Evolutionary conservation across 352 stramenopile species (phyloP).

Genomic region (Phytophthora idaei): DNA sequence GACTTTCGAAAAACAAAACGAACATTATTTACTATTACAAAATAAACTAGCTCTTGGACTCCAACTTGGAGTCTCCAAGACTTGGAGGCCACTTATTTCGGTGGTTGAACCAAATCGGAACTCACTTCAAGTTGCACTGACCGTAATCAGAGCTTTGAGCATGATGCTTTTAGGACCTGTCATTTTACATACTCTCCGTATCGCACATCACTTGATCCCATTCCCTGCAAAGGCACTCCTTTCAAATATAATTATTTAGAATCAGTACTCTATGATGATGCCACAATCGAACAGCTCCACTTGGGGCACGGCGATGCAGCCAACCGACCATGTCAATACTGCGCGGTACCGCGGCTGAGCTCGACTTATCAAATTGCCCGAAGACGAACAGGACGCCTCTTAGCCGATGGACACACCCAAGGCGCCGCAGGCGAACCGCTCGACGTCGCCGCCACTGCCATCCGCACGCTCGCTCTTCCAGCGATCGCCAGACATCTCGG

Average conservation of each 20-base stretch:
- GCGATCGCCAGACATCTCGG: constrained; percentile 16
- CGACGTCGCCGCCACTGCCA: constrained; percentile 20
- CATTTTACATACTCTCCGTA: not conserved
- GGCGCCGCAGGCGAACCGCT: not conserved
- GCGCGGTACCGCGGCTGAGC: not conserved
- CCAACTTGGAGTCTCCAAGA: no score
- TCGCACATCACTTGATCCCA: not conserved
- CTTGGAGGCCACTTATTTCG: not conserved
- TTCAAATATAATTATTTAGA: not conserved
- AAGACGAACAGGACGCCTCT: not conserved
- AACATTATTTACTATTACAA: no score
- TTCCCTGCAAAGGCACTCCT: not conserved
- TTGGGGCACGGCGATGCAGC: constrained; percentile 19
- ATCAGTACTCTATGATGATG: constrained; percentile 20
- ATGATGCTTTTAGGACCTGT: not conserved
- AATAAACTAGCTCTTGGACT: no score
- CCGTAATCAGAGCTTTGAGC: not conserved
- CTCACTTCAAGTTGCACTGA: constrained; percentile 1
- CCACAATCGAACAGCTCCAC: constrained; percentile 10
- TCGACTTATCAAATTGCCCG: constrained; percentile 28
- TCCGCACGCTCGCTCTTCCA: constrained; percentile 25
- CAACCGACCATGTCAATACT: constrained; percentile 16
- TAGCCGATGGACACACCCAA: constrained; percentile 9
- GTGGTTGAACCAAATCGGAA: not conserved
- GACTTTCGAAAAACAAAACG: no score